These are phyloP conservation scores for Ceratobasidium sp. DNA, from an alignment of 1,284 basidiomycete genomes.

Conservation along the genomic window DNA sequence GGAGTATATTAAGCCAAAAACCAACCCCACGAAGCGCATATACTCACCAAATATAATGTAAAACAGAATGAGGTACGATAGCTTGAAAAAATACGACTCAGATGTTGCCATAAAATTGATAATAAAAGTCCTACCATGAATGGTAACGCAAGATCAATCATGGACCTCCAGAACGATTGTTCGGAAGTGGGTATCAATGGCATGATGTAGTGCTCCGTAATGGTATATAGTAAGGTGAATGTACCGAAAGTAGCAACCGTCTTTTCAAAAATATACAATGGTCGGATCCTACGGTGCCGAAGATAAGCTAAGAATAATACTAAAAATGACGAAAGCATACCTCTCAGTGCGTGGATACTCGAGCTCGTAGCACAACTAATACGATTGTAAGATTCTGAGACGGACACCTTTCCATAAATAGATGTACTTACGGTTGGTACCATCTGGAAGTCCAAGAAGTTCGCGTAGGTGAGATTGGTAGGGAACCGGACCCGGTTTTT, in stretches of 20 bases:
- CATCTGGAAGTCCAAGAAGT: conserved; percentile 90
- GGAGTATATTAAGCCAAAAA: conserved; percentile 7
- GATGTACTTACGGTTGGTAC: conserved; percentile 78
- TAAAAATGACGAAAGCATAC: conserved; percentile 60
- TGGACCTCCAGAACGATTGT: conserved; percentile 79
- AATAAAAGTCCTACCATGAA: conserved; percentile 78
- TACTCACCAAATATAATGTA: conserved; percentile 82
- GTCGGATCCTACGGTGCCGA: conserved; percentile 75
- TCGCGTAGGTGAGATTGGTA: conserved; percentile 83
- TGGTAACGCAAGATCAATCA: conserved; percentile 90
- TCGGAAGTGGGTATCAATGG: conserved; percentile 78
- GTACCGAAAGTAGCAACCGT: conserved; percentile 95
- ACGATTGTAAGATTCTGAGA: not conserved
- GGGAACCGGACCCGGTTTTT: conserved; percentile 81
- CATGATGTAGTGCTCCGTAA: conserved; percentile 94
- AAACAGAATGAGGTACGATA: conserved; percentile 82
- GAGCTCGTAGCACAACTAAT: conserved; percentile 79
- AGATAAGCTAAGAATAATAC: not conserved
- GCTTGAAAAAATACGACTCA: conserved; percentile 48
- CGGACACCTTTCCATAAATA: not conserved
- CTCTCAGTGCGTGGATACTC: conserved; percentile 92
- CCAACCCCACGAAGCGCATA: not conserved
- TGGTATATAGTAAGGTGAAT: conserved; percentile 80
- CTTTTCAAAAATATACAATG: conserved; percentile 94
- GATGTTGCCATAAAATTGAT: not conserved